Evolutionary conservation across 208 protist species (phyloP).

Genomic region (Eutreptiella sp.): DNA sequence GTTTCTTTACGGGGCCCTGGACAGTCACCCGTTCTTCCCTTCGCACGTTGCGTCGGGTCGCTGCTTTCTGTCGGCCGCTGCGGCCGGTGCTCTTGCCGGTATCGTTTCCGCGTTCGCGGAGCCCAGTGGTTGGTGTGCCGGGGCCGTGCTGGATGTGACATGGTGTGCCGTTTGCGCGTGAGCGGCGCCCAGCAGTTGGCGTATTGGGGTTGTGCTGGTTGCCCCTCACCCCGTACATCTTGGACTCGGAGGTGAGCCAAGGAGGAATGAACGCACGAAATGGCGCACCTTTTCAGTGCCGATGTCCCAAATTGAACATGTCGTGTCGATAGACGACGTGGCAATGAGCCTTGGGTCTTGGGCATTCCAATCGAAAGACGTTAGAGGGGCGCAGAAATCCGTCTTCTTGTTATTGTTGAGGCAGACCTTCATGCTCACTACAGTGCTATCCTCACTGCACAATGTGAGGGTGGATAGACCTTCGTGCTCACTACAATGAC

Average conservation of each 20-base stretch:
- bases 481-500: background rate
- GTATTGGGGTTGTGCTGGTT: too few species aligned
- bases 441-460: slow-evolving; percentile 18
- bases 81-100: too few species aligned
- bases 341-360: slow-evolving; percentile 88
- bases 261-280: background rate
- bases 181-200: too few species aligned
- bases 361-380: slow-evolving; percentile 98
- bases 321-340: slow-evolving; percentile 97
- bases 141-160: too few species aligned
- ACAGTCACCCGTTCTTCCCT: too few species aligned
- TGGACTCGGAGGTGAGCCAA: background rate
- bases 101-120: too few species aligned
- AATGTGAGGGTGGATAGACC: background rate
- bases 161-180: too few species aligned
- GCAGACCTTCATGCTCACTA: slow-evolving; percentile 34
- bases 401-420: slow-evolving; percentile 82
- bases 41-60: too few species aligned
- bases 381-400: slow-evolving; percentile 97
- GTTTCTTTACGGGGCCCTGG: too few species aligned
- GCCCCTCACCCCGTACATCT: too few species aligned
- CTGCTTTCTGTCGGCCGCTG: too few species aligned
- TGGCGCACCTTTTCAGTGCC: slow-evolving; percentile 61
- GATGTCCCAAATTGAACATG: slow-evolving; percentile 97
- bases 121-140: too few species aligned